Evolutionary conservation across 106 monocot species (phyloP), one percentile per base, ranked within the genome.

Genomic region (Acorus gramineus): DNA sequence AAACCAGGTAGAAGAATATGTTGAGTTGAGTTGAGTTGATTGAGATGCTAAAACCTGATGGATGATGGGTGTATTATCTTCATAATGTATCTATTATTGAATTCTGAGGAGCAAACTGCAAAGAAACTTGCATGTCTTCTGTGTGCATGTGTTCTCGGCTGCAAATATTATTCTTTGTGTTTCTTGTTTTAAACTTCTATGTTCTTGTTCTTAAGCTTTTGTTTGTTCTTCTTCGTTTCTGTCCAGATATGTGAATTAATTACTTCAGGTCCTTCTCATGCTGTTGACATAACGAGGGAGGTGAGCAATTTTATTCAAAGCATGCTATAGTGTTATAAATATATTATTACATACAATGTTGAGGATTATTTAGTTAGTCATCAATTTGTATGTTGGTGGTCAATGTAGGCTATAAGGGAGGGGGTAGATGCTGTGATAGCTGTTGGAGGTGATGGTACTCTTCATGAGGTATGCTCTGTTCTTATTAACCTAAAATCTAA

Each of bases 381-480:
- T 28, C 28, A 28, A 52, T n/a, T 3, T 5, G 14, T 60, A 2
- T 72, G 45, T 65, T 11, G 46, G 8, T 43, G 56, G 45, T 44
- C 2, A 50, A 57, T 69, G 45, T 66, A 98, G 98, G 98, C 98
- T 50, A 86, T 98, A 69, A 85, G 81, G 65, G 88, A 85, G 66
- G 98, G 98, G 44, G 98, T 81, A 46, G 88, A 85, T 71, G 98
- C 92, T 45, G 88, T 98, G 46, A 82, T 98, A 66, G 87, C 98
- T 76, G 98, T 98, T 79, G 98, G 98, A 62, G 98, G 98, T 66
- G 98, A 98, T 81, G 98, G 98, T 53, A 98, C 98, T 52, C 92
- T 98, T 83, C 91, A 98, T 85, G 98, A 98, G 98, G 96, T 86
- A 56, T 28, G 28, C 28, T 28, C 28, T 28, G 28, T 28, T 28